Evolutionary conservation across 495 filamentous ascomycete species (phyloP).

Genomic region (Terfezia boudieri): DNA sequence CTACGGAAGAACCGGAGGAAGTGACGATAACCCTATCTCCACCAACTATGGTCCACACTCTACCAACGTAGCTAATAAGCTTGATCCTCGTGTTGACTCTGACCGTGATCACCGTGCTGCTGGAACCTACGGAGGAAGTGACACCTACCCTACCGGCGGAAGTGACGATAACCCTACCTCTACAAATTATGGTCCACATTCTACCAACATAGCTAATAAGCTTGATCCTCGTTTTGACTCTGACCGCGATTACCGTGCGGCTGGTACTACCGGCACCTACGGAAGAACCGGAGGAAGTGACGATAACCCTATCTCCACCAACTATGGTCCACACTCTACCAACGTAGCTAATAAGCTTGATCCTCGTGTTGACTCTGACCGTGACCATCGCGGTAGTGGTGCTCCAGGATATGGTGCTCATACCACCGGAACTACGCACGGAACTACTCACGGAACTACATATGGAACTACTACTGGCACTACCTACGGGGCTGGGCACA

Average conservation of each 20-base stretch:
- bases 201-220: conserved; percentile 19
- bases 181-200: conserved; percentile 16
- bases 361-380: conserved; percentile 13
- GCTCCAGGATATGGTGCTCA: neutral
- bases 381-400: conserved; percentile 15
- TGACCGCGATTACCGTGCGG: too few relatives aligned
- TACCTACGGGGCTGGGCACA: neutral
- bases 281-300: neutral
- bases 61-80: conserved; percentile 19
- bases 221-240: conserved; percentile 20
- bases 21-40: neutral
- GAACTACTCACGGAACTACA: neutral
- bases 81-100: conserved; percentile 19
- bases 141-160: too few relatives aligned
- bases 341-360: conserved; percentile 21
- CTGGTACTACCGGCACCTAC: neutral
- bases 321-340: conserved; percentile 18
- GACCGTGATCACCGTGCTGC: conserved; percentile 14
- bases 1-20: neutral
- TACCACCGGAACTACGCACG: neutral
- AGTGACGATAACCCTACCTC: neutral
- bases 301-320: conserved; percentile 1
- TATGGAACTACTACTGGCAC: neutral
- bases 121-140: conserved; percentile 6
- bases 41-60: conserved; percentile 17